phyloP scores from a whole-genome alignment of 2,329 filamentous ascomycete species.

The Sarocladiaceae sp. region DNA sequence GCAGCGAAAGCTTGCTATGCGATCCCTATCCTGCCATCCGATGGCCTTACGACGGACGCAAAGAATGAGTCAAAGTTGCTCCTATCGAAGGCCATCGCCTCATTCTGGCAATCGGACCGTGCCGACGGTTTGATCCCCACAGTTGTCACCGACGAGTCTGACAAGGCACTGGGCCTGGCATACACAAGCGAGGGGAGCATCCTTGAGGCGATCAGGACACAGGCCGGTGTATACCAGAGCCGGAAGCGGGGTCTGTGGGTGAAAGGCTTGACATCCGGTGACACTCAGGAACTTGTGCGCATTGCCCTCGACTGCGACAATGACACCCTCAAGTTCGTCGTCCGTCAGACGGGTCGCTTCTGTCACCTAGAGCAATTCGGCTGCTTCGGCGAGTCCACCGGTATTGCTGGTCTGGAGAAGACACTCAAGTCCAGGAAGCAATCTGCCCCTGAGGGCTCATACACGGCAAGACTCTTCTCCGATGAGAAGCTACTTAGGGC shows the following conservation, averaged over 20 bases:
- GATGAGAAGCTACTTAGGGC: constrained; percentile 84
- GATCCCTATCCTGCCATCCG: constrained; percentile 70
- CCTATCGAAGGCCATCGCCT: constrained; percentile 66
- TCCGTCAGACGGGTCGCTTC: constrained; percentile 86
- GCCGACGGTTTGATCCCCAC: constrained; percentile 81
- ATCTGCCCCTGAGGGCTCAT: constrained; percentile 82
- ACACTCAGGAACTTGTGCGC: constrained; percentile 81
- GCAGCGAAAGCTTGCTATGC: constrained; percentile 45
- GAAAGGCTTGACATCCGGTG: constrained; percentile 91
- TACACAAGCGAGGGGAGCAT: constrained; percentile 94
- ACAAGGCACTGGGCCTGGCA: constrained; percentile 78
- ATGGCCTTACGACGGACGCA: constrained; percentile 61
- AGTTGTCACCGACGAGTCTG: constrained; percentile 82
- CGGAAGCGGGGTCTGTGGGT: constrained; percentile 93
- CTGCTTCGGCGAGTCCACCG: constrained; percentile 81
- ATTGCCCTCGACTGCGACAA: constrained; percentile 88
- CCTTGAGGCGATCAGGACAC: constrained; percentile 72
- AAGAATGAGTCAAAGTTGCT: constrained; percentile 47
- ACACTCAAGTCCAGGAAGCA: constrained; percentile 76
- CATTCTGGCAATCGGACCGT: constrained; percentile 73
- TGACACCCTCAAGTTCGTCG: constrained; percentile 85
- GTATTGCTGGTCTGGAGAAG: constrained; percentile 78
- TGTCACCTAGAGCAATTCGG: constrained; percentile 89
- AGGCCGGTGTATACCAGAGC: constrained; percentile 86
- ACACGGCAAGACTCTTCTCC: constrained; percentile 87